These are phyloP conservation scores for Asterella californica DNA, from an alignment of 225 moss, liverwort and hornwort genomes.

Conservation along the genomic window DNA sequence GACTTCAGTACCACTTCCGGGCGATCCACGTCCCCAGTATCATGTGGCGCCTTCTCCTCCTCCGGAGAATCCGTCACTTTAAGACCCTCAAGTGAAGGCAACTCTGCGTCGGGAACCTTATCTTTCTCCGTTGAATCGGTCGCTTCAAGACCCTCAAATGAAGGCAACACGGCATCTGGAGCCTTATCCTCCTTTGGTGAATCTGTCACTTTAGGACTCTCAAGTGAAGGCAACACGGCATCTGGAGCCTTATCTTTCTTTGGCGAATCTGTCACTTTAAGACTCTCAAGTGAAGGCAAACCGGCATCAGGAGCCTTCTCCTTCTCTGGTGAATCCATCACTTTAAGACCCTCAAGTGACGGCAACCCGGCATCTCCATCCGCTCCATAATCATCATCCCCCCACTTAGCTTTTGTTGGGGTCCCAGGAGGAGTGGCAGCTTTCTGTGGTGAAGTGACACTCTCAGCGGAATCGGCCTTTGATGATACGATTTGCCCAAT, in stretches of 20 bases:
- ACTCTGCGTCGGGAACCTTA: constrained; percentile 22
- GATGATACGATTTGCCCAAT: too few relatives aligned
- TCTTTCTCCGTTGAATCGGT: constrained; percentile 35
- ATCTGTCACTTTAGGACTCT: too few relatives aligned
- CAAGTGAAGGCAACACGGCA: too few relatives aligned
- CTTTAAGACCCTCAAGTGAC: constrained; percentile 41
- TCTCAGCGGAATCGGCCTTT: constrained; percentile 3
- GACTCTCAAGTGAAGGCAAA: constrained; percentile 37
- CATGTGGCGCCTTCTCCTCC: constrained; percentile 35
- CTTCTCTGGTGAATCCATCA: constrained; percentile 39
- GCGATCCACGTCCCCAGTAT: constrained; percentile 49
- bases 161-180: constrained; percentile 25
- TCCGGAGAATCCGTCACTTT: constrained; percentile 33
- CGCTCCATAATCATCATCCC: constrained; percentile 27
- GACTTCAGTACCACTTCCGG: constrained; percentile 54
- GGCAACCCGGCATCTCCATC: constrained; percentile 12
- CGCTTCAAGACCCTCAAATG: too few relatives aligned
- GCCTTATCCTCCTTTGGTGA: constrained; percentile 28
- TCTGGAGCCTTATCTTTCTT: constrained; percentile 26
- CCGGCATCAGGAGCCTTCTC: constrained; percentile 33
- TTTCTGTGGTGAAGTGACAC: not conserved
- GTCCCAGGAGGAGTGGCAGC: not conserved
- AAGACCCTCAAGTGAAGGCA: constrained; percentile 44
- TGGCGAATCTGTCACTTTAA: constrained; percentile 37
- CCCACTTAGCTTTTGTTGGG: constrained; percentile 26